Evolutionary conservation across 495 filamentous ascomycete genomes (phyloP), one percentile per base, ranked within the genome.

Genomic region (Penicillium malachiteum): DNA sequence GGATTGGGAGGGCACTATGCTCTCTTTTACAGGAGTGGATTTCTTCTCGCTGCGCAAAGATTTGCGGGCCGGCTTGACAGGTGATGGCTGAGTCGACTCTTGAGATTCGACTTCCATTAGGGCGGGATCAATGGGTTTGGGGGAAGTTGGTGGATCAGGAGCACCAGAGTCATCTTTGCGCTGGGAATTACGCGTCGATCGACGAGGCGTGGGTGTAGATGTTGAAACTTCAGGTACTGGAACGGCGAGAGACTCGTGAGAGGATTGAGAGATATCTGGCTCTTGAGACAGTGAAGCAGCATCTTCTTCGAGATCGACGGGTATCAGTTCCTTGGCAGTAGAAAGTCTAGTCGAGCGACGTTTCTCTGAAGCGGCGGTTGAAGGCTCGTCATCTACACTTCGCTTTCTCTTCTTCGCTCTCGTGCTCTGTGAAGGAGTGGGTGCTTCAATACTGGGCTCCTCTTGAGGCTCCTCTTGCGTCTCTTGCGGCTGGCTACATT

Each of bases 361-460:
- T 40, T 63, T 61, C 30, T 70, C 67, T 17, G 62, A 61, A 5
- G 52, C 50, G 10, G 50, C 34, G 3, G 50, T 47, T 17, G 64
- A 46, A 2, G 42, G 47, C 35, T 50, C 10, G 4, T 50, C 9
- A 5, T 62, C 57, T 18, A 60, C 64, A 39, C 65, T 62, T 1
- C 76, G 68, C 50, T 78, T 79, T 48, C 76, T 69, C 58, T 77
- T 78, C 57, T 59, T 67, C 33, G 56, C 65, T n/a, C 18, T 48
- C 58, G 38, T 17, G 56, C 61, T 13, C 54, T 52, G 16, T 44
- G 45, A 2, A 16, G 32, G 7, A 45, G 26, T 40, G 46, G 34
- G 16, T 50, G 42, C n/a, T 26, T 46, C 54, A 30, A 37, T 26
- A 26, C 4, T 42, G 48, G 18, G 14, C 21, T 45, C 21, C 16